Conservation (phyloP, 306 rosid genomes). For the Prunus mongolica region DNA sequence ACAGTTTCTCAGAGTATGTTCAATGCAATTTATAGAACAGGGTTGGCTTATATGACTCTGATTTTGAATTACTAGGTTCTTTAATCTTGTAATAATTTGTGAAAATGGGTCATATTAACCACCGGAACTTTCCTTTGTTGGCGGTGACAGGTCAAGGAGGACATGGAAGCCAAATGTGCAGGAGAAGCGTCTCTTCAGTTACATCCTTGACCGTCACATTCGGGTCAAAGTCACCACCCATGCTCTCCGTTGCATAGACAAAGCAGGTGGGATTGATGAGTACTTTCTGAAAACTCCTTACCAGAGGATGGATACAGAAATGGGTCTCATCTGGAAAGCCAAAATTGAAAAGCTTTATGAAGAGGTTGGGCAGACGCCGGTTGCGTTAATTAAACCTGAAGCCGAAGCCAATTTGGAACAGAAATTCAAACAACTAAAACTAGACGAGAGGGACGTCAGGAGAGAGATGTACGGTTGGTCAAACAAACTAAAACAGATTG, state of each 20-base stretch:
- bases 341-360: conserved; percentile 75
- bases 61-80: conserved; percentile 13
- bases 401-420: conserved; percentile 61
- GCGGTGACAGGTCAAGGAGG: conserved; percentile 65
- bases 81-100: not conserved
- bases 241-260: conserved; percentile 89
- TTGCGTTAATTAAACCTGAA: conserved; percentile 64
- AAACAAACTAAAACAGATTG: conserved; percentile 39
- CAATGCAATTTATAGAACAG: not conserved
- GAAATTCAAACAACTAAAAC: conserved; percentile 57
- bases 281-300: conserved; percentile 90
- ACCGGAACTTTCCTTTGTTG: conserved; percentile 16
- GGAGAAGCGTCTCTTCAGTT: conserved; percentile 90
- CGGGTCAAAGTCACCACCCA: conserved; percentile 87
- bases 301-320: conserved; percentile 87
- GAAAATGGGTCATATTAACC: not conserved
- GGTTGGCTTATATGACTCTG: not conserved
- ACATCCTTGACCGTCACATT: conserved; percentile 78
- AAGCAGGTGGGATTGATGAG: conserved; percentile 93
- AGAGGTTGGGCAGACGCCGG: conserved; percentile 67
- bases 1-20: not conserved
- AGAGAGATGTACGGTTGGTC: conserved; percentile 43
- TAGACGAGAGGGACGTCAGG: conserved; percentile 62
- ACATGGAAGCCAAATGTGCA: conserved; percentile 93
- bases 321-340: conserved; percentile 86